Evolutionary conservation across 306 rosid species (phyloP).

Genomic region (Rosa chinensis): DNA sequence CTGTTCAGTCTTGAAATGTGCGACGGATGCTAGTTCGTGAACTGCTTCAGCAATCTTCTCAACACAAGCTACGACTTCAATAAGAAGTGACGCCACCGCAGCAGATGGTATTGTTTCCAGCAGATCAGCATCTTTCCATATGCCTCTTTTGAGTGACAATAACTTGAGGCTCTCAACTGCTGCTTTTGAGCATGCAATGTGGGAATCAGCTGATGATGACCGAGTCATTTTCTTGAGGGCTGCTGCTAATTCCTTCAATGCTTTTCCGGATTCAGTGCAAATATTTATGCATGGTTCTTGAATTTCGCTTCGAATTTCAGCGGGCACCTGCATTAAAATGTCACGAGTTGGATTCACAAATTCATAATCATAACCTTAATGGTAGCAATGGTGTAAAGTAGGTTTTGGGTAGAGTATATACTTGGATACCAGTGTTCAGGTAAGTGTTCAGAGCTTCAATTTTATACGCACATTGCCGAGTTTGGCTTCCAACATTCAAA

Average conservation of each 20-base stretch:
- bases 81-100: background rate
- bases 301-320: slow-evolving; percentile 13
- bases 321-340: slow-evolving; percentile 2
- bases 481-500: slow-evolving; percentile 16
- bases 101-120: slow-evolving; percentile 7
- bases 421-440: slow-evolving; percentile 21
- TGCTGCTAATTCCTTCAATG: slow-evolving; percentile 22
- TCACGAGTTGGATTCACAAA: background rate
- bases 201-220: background rate
- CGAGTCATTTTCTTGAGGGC: slow-evolving; percentile 10
- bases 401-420: background rate
- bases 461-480: slow-evolving; percentile 27
- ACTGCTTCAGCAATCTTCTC: slow-evolving; percentile 14
- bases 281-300: slow-evolving; percentile 12
- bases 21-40: slow-evolving; percentile 13
- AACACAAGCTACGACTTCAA: slow-evolving; percentile 1
- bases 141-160: background rate
- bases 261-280: slow-evolving; percentile 24
- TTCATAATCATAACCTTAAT: background rate
- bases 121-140: slow-evolving; percentile 1
- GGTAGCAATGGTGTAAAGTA: background rate
- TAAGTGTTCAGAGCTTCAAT: slow-evolving; percentile 21
- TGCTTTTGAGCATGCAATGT: background rate
- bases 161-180: slow-evolving; percentile 12
- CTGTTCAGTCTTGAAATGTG: slow-evolving; percentile 1